Evolutionary conservation across 2,329 filamentous ascomycete species (phyloP).

Genomic region (Apiospora koreana): DNA sequence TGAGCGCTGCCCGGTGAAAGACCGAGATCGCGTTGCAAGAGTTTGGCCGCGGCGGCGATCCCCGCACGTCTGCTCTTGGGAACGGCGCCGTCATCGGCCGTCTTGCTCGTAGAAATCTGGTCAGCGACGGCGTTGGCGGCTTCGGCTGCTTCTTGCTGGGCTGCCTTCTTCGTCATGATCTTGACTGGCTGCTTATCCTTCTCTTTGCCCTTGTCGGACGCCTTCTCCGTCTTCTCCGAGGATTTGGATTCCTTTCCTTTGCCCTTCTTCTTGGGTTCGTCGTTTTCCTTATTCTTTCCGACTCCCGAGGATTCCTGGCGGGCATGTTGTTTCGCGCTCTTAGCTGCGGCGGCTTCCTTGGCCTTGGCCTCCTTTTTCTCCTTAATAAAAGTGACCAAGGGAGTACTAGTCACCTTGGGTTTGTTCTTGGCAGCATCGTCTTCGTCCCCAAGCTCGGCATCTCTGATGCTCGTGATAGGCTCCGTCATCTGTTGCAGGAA

Average conservation of each 20-base stretch:
- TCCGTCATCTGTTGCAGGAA: conserved; percentile 89
- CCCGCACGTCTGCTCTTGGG: conserved; percentile 60
- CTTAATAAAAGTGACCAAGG: conserved; percentile 83
- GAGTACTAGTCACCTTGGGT: conserved; percentile 74
- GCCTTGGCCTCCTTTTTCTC: conserved; percentile 77
- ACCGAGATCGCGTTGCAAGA: conserved; percentile 66
- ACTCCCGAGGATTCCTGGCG: conserved; percentile 52
- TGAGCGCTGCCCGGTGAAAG: conserved; percentile 64
- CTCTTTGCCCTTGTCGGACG: conserved; percentile 51
- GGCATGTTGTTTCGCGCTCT: conserved; percentile 53
- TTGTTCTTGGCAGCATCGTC: conserved; percentile 52
- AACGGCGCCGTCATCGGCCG: conserved; percentile 34
- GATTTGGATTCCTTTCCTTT: conserved; percentile 63
- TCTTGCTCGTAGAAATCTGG: conserved; percentile 35
- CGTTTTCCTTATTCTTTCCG: conserved; percentile 48
- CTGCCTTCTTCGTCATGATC: conserved; percentile 61
- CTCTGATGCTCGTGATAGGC: conserved; percentile 48
- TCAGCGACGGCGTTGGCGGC: conserved; percentile 44
- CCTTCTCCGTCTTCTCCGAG: conserved; percentile 62
- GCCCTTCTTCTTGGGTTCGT: conserved; percentile 52
- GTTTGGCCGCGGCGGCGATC: conserved; percentile 65
- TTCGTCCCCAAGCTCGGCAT: conserved; percentile 49
- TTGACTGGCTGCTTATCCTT: conserved; percentile 56
- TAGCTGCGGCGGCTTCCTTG: conserved; percentile 26
- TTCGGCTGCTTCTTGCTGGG: conserved; percentile 50